These are phyloP conservation scores for Bipolaris oryzae DNA, from an alignment of 2,329 filamentous ascomycete genomes.

Conservation along the genomic window DNA sequence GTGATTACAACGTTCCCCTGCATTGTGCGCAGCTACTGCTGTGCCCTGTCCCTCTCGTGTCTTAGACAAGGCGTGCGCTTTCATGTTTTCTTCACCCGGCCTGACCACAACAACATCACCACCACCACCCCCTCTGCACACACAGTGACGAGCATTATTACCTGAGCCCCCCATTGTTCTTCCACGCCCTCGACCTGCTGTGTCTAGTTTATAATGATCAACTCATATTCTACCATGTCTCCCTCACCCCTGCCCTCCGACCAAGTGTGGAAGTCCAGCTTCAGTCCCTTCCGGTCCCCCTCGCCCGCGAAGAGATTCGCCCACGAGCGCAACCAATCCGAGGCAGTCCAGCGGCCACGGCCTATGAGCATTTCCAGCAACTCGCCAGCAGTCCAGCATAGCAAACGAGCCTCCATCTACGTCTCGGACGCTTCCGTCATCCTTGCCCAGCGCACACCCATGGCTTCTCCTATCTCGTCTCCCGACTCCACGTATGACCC, in stretches of 20 bases:
- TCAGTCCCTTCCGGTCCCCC: conserved; percentile 26
- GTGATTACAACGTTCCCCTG: conserved; percentile 31
- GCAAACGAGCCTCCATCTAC: conserved; percentile 34
- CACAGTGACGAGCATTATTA: conserved; percentile 8
- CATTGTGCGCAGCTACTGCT: conserved; percentile 12
- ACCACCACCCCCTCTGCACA: conserved; percentile 10
- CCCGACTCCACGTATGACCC: conserved; percentile 22
- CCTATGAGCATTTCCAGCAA: conserved; percentile 24
- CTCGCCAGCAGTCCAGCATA: conserved; percentile 23
- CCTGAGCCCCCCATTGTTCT: conserved; percentile 12
- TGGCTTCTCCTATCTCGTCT: conserved; percentile 23
- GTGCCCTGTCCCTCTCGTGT: conserved; percentile 18
- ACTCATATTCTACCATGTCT: conserved; percentile 25
- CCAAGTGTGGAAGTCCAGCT: conserved; percentile 25
- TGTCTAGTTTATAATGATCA: conserved; percentile 21
- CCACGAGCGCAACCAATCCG: conserved; percentile 33
- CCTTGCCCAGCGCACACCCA: conserved; percentile 29
- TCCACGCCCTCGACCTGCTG: conserved; percentile 8
- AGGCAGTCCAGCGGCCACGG: conserved; percentile 28
- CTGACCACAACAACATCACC: conserved; percentile 16
- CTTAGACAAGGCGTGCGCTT: conserved; percentile 22
- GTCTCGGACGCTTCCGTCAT: conserved; percentile 34
- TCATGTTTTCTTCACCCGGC: conserved; percentile 17
- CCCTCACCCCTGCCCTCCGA: conserved; percentile 21
- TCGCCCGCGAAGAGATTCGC: conserved; percentile 20